phyloP scores from a whole-genome alignment of 345 rosid species.

The Noccaea caerulescens region DNA sequence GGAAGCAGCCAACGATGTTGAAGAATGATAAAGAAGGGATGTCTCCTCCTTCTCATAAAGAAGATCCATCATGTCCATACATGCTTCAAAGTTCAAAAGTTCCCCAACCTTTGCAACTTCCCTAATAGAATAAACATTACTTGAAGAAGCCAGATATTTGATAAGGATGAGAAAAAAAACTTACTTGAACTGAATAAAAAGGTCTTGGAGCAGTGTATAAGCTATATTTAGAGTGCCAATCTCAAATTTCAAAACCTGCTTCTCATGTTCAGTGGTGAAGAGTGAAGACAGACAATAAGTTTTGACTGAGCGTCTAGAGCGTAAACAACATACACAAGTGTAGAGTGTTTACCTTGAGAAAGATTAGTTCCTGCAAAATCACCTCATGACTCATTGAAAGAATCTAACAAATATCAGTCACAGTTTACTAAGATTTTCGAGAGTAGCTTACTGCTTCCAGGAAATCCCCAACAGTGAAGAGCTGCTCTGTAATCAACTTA shows the following conservation, averaged over 20 bases:
- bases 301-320: neutral
- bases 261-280: neutral
- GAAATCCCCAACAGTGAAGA: slow-evolving; percentile 68
- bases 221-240: slow-evolving; percentile 62
- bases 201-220: slow-evolving; percentile 60
- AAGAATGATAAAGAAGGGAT: slow-evolving; percentile 52
- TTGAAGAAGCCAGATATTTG: slow-evolving; percentile 9
- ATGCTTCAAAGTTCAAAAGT: slow-evolving; percentile 65
- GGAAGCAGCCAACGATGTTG: slow-evolving; percentile 73
- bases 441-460: slow-evolving; percentile 67
- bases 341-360: slow-evolving; percentile 60
- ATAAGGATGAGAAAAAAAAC: slow-evolving; percentile 18
- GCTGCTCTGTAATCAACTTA: slow-evolving; percentile 61
- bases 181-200: slow-evolving; percentile 62
- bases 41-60: slow-evolving; percentile 77
- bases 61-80: slow-evolving; percentile 91
- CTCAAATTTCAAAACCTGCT: slow-evolving; percentile 65
- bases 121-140: slow-evolving; percentile 43
- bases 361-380: slow-evolving; percentile 60
- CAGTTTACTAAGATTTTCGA: neutral
- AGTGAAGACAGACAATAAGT: slow-evolving; percentile 22
- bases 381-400: neutral
- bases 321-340: neutral
- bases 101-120: slow-evolving; percentile 75
- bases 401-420: neutral